A percentile compares a stretch with the other conserved stretches of the same genome.
phyloP scores from a whole-genome alignment of 202 grass and related monocot species.

The Zoysia matrella region DNA sequence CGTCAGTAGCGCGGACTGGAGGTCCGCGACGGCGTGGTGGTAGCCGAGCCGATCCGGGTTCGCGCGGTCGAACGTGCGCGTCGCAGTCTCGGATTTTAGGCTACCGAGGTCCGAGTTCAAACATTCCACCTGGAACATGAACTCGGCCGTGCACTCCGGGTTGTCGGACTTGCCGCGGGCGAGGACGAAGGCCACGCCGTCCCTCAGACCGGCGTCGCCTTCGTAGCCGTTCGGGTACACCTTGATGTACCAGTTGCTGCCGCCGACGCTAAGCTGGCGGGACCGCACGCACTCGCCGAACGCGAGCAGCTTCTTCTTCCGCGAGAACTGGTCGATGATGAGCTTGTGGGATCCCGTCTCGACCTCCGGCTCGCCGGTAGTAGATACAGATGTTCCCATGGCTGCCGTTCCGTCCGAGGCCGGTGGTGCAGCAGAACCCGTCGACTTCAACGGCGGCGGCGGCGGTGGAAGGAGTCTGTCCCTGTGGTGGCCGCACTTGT shows the following conservation, averaged over 20 bases:
- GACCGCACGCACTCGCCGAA: conserved; percentile 36
- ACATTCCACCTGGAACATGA: neutral
- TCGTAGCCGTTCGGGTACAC: conserved; percentile 39
- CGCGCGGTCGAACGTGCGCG: neutral
- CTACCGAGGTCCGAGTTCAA: neutral
- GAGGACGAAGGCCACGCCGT: neutral
- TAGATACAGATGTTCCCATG: neutral
- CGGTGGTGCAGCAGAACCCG: neutral
- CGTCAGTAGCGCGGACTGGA: neutral
- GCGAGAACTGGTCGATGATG: neutral
- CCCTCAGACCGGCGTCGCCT: neutral
- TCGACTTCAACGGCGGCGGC: too few relatives aligned
- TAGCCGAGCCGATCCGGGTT: neutral
- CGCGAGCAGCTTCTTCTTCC: neutral
- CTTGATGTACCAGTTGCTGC: conserved; percentile 45
- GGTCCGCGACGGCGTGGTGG: neutral
- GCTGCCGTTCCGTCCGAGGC: too few relatives aligned
- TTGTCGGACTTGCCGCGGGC: neutral
- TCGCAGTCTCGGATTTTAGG: neutral
- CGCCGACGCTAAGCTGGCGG: conserved; percentile 18
- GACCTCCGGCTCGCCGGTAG: neutral
- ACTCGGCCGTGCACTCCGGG: conserved; percentile 10
- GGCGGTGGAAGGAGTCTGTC: neutral
- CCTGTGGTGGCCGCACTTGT: neutral
- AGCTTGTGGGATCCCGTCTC: conserved; percentile 2